Conservation (phyloP, 495 filamentous ascomycete genomes). For the Penicillium herquei region DNA sequence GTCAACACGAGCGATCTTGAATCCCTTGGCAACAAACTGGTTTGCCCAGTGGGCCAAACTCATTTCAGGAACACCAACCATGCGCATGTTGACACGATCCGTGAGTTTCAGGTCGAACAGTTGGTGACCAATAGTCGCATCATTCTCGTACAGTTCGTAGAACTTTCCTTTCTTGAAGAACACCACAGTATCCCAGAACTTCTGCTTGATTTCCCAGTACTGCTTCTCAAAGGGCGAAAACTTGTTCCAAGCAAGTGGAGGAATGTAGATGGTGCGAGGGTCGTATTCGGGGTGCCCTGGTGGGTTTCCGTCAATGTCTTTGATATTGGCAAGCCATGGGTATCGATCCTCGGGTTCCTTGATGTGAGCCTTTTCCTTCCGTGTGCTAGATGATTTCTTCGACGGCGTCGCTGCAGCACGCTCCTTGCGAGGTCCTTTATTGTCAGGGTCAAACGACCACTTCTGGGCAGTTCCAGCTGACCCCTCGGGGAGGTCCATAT, state of each 20-base stretch:
- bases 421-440: conserved; percentile 57
- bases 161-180: conserved; percentile 99
- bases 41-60: conserved; percentile 90
- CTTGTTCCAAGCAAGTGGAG: conserved; percentile 66
- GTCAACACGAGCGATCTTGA: conserved; percentile 94
- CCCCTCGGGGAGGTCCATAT: conserved; percentile 52
- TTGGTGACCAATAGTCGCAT: conserved; percentile 96
- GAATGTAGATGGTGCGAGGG: conserved; percentile 86
- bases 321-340: conserved; percentile 80
- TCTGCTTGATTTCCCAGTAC: conserved; percentile 99
- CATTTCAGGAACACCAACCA: conserved; percentile 92
- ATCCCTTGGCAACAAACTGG: conserved; percentile 91
- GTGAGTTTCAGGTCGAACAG: conserved; percentile 98
- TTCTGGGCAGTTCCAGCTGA: conserved; percentile 73
- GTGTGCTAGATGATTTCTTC: conserved; percentile 49
- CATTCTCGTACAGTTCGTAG: conserved; percentile 97
- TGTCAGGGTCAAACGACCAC: conserved; percentile 85
- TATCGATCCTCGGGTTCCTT: conserved; percentile 82
- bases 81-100: conserved; percentile 98
- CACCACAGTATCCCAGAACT: conserved; percentile 94
- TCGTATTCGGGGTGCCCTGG: conserved; percentile 87
- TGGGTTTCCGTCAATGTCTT: conserved; percentile 78
- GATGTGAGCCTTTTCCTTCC: conserved; percentile 73
- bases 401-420: conserved; percentile 35
- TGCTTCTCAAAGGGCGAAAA: conserved; percentile 97